Percentiles rank a stretch among this genome's conserved stretches.
These are phyloP conservation scores for Talaromyces proteolyticus DNA, from an alignment of 495 filamentous ascomycete species.

Conservation along the genomic window DNA sequence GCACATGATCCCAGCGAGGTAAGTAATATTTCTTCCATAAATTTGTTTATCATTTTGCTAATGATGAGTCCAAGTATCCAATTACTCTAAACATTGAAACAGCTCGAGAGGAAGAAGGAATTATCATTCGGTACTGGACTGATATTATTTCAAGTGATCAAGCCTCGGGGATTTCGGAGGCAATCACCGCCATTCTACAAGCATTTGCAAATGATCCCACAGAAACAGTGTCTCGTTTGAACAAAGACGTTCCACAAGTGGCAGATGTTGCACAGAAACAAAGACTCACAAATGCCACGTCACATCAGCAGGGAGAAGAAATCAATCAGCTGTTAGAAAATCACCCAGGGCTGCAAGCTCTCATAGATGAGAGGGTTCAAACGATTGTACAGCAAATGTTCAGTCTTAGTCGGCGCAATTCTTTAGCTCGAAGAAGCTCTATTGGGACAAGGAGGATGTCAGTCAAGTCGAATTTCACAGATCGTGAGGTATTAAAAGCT, in stretches of 20 bases:
- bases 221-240: conserved; percentile 8
- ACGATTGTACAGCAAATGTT: conserved; percentile 33
- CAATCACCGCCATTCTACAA: conserved; percentile 11
- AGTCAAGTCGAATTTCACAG: neutral
- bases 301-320: conserved; percentile 11
- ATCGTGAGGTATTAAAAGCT: neutral
- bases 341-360: conserved; percentile 20
- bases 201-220: conserved; percentile 9
- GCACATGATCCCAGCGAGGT: conserved; percentile 45
- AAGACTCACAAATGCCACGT: neutral
- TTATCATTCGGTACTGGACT: conserved; percentile 43
- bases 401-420: neutral
- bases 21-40: conserved; percentile 7
- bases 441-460: too few relatives aligned
- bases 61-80: conserved; percentile 24
- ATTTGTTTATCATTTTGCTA: neutral
- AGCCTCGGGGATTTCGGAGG: conserved; percentile 16
- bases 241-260: neutral
- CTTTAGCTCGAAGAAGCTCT: conserved; percentile 1
- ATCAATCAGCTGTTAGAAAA: conserved; percentile 14
- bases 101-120: conserved; percentile 34
- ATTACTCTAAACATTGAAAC: conserved; percentile 44
- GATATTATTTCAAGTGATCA: conserved; percentile 36
- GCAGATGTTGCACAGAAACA: neutral
- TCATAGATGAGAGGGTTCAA: conserved; percentile 37